phyloP scores from a whole-genome alignment of 805 yeast species.

The Jamesozyma hellenica region DNA sequence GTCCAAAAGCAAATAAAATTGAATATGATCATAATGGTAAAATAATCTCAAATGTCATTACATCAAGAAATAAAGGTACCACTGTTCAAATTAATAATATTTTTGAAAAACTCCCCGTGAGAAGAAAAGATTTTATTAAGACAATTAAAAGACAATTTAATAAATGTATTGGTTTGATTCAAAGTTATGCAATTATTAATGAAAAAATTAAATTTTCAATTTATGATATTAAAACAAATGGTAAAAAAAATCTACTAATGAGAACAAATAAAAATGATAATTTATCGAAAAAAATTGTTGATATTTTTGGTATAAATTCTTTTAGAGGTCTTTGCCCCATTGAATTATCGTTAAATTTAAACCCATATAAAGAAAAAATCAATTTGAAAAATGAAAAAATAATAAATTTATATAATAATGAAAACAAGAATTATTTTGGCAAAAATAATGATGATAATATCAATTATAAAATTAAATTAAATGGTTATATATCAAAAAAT shows the following conservation, averaged over 20 bases:
- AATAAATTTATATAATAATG: slow-evolving; percentile 5
- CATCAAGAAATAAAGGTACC: slow-evolving; percentile 63
- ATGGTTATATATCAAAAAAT: slow-evolving; percentile 64
- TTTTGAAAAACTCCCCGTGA: slow-evolving; percentile 68
- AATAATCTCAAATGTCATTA: slow-evolving; percentile 31
- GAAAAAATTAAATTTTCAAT: slow-evolving; percentile 51
- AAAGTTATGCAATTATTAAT: slow-evolving; percentile 55
- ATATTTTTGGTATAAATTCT: slow-evolving; percentile 62
- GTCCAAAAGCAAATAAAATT: slow-evolving; percentile 51
- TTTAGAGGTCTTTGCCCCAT: slow-evolving; percentile 48
- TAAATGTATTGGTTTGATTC: slow-evolving; percentile 54
- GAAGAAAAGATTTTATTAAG: slow-evolving; percentile 62
- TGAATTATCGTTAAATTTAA: slow-evolving; percentile 32
- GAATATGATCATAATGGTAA: slow-evolving; percentile 48
- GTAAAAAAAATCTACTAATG: slow-evolving; percentile 45
- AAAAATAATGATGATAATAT: background rate
- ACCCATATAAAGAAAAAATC: slow-evolving; percentile 20
- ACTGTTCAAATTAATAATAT: slow-evolving; percentile 45
- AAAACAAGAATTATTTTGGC: background rate
- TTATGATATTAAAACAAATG: slow-evolving; percentile 38
- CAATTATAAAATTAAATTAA: slow-evolving; percentile 31
- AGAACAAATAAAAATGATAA: slow-evolving; percentile 45
- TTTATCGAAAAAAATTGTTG: slow-evolving; percentile 49
- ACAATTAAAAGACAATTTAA: slow-evolving; percentile 62
- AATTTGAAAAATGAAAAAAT: slow-evolving; percentile 5